Conservation (phyloP, 768 basidiomycete species). For the Mycena epipterygia region DNA sequence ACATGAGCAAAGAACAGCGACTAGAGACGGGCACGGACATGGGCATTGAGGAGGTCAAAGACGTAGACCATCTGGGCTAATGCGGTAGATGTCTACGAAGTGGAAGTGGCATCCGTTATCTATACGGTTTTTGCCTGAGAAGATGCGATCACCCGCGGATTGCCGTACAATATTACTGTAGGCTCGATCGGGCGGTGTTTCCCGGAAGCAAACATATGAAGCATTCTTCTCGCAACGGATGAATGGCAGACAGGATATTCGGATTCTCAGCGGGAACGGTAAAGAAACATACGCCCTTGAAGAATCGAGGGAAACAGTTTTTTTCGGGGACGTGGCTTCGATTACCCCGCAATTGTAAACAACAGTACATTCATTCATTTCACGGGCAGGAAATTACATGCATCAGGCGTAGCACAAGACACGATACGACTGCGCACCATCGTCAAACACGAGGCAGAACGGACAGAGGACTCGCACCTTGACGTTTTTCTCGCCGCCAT, state of each 20-base stretch:
- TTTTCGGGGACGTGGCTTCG: too few species aligned
- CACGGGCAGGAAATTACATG: not conserved
- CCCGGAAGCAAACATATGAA: too few species aligned
- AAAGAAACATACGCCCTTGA: too few species aligned
- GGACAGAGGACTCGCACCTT: slow-evolving; percentile 51
- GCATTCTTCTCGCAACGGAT: too few species aligned
- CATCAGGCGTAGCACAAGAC: slow-evolving; percentile 35
- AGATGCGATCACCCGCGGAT: not conserved
- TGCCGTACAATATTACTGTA: too few species aligned
- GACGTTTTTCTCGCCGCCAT: slow-evolving; percentile 63
- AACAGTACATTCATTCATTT: not conserved
- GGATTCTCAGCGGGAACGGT: too few species aligned
- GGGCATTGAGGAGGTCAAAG: slow-evolving; percentile 59
- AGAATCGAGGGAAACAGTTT: too few species aligned
- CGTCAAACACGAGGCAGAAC: not conserved
- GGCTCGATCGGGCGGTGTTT: too few species aligned
- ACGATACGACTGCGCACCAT: slow-evolving; percentile 20
- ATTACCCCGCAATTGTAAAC: too few species aligned
- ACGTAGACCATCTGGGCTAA: slow-evolving; percentile 33
- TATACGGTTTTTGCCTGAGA: not conserved
- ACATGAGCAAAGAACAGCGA: not conserved
- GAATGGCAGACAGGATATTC: too few species aligned
- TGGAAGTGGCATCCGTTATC: not conserved
- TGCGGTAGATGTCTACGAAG: slow-evolving; percentile 2
- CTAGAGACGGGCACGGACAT: slow-evolving; percentile 40